Evolutionary conservation across 257 asterid genomes (phyloP).

Genomic region (Penstemon eatonii): DNA sequence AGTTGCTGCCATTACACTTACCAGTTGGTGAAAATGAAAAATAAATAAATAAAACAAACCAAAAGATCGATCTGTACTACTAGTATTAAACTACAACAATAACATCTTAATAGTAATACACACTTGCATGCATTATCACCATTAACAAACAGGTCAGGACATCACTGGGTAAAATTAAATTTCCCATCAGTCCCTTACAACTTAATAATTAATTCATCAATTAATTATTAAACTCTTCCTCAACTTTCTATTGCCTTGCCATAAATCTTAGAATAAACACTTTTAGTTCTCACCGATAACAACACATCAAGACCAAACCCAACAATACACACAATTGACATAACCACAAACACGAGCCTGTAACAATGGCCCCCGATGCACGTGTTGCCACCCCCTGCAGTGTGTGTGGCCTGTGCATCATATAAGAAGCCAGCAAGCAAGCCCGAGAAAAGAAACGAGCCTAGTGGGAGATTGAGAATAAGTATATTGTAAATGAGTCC

Average conservation of each 20-base stretch:
- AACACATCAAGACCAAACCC: slow-evolving; percentile 59
- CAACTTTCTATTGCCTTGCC: slow-evolving; percentile 34
- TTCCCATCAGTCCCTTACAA: slow-evolving; percentile 14
- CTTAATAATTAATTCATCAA: too few species aligned
- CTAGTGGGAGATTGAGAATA: slow-evolving; percentile 66
- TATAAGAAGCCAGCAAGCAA: slow-evolving; percentile 65
- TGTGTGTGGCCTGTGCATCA: slow-evolving; percentile 54
- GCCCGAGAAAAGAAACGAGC: slow-evolving; percentile 80
- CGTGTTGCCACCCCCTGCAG: slow-evolving; percentile 60
- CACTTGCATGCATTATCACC: too few species aligned
- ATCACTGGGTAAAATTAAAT: slow-evolving; percentile 3
- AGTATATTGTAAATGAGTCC: slow-evolving; percentile 75
- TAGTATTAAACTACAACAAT: too few species aligned
- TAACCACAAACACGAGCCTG: slow-evolving; percentile 56
- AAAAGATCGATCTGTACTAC: too few species aligned
- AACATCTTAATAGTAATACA: too few species aligned
- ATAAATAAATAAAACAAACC: too few species aligned
- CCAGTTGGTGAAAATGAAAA: too few species aligned
- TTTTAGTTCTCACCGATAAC: slow-evolving; percentile 47
- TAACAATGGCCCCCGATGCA: slow-evolving; percentile 71
- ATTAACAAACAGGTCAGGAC: not conserved
- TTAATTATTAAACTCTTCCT: slow-evolving; percentile 26
- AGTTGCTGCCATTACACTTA: too few species aligned
- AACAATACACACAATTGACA: slow-evolving; percentile 54
- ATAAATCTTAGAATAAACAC: slow-evolving; percentile 45